phyloP scores from a whole-genome alignment of 2,329 filamentous ascomycete genomes.

The Pseudogymnoascus sp. region DNA sequence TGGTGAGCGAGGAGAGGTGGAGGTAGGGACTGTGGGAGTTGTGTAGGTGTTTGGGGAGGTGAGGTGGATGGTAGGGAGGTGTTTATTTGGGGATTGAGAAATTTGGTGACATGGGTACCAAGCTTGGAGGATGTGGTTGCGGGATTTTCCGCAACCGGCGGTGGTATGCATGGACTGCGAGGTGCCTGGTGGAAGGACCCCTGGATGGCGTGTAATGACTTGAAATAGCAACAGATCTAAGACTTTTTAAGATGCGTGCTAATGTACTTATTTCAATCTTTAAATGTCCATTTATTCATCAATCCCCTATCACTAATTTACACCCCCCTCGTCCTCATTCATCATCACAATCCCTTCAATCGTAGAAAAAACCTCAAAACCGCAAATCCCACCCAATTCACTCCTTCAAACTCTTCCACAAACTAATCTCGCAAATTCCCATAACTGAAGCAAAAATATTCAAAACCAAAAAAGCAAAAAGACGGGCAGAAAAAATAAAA shows the following conservation, averaged over 20 bases:
- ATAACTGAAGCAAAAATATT: background rate
- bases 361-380: background rate
- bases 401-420: background rate
- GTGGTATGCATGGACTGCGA: background rate
- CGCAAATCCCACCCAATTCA: background rate
- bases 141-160: slow-evolving; percentile 2
- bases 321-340: background rate
- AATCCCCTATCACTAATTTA: background rate
- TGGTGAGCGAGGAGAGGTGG: background rate
- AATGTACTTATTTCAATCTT: background rate
- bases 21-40: background rate
- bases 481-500: background rate
- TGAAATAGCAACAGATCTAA: background rate
- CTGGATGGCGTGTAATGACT: background rate
- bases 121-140: background rate
- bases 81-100: background rate
- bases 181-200: background rate
- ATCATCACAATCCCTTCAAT: slow-evolving; percentile 1
- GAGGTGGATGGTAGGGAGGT: background rate
- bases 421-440: background rate
- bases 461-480: background rate
- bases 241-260: background rate
- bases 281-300: slow-evolving; percentile 7
- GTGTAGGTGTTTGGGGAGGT: no score
- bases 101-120: slow-evolving; percentile 4